Evolutionary conservation across 1,284 basidiomycete species (phyloP).

Genomic region (Sporisorium scitamineum): DNA sequence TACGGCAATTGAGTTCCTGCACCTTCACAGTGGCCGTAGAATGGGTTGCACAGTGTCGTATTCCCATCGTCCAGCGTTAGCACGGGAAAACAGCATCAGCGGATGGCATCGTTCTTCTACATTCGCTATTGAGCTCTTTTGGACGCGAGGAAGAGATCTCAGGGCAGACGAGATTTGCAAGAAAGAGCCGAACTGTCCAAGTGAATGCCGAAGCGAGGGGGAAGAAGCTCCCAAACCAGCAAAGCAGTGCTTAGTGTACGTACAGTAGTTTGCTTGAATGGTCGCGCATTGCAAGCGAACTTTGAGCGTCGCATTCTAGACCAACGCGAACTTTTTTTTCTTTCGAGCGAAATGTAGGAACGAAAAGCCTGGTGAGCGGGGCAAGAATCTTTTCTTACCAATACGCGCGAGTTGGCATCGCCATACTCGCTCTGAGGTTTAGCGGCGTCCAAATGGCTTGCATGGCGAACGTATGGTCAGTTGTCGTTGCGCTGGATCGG

Average conservation of each 20-base stretch:
- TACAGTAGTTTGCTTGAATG: too few relatives aligned
- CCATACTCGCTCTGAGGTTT: too few relatives aligned
- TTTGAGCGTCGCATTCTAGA: neutral
- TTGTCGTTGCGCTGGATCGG: too few relatives aligned
- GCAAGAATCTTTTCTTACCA: neutral
- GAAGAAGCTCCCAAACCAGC: neutral
- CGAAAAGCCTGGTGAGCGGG: neutral
- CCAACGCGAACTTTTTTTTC: neutral
- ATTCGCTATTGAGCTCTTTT: neutral
- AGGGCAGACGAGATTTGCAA: neutral
- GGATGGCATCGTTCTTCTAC: neutral
- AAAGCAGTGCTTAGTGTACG: neutral
- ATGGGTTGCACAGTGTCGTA: too few relatives aligned
- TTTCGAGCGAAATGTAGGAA: neutral
- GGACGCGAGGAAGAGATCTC: neutral
- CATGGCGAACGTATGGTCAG: too few relatives aligned
- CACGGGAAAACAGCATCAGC: neutral
- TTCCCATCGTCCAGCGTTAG: too few relatives aligned
- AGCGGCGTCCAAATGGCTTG: too few relatives aligned
- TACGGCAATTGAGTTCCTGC: too few relatives aligned
- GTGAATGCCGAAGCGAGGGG: neutral
- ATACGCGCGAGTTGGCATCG: too few relatives aligned
- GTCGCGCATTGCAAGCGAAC: too few relatives aligned
- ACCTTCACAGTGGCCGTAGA: too few relatives aligned
- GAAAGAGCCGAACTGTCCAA: neutral